A percentile compares a stretch with the other conserved stretches of the same genome.
These are phyloP conservation scores for Clitopilus hobsonii DNA, from an alignment of 768 basidiomycete genomes.

Conservation along the genomic window DNA sequence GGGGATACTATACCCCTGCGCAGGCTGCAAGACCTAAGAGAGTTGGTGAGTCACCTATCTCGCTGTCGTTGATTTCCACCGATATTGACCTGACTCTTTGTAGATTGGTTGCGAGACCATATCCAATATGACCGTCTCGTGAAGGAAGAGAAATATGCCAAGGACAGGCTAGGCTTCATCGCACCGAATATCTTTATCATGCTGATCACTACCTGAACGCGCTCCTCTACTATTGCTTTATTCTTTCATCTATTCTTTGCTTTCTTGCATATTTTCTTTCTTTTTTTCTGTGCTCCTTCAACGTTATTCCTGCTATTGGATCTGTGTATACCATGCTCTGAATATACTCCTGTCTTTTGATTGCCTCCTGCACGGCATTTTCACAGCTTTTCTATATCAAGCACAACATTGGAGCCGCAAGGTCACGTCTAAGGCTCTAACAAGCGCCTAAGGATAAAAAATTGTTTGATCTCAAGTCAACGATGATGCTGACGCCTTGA, in stretches of 20 bases:
- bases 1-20: slow-evolving; percentile 47
- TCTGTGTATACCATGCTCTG: not conserved
- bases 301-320: not conserved
- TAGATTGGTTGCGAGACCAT: slow-evolving; percentile 77
- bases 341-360: too few species aligned
- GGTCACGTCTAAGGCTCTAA: not conserved
- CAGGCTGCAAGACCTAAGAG: slow-evolving; percentile 51
- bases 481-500: not conserved
- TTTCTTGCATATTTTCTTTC: too few species aligned
- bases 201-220: slow-evolving; percentile 44
- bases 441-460: not conserved
- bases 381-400: too few species aligned
- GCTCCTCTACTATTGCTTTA: too few species aligned
- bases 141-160: slow-evolving; percentile 56
- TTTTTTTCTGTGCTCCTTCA: too few species aligned
- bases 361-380: too few species aligned
- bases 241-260: too few species aligned
- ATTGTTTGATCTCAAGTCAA: not conserved
- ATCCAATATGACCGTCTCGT: slow-evolving; percentile 63
- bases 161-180: slow-evolving; percentile 62
- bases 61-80: not conserved
- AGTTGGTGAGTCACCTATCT: slow-evolving; percentile 43
- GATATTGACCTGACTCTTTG: not conserved
- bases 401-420: too few species aligned
- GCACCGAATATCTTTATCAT: slow-evolving; percentile 81